These are phyloP conservation scores for Ceratobasidium sp. DNA, from an alignment of 1,284 basidiomycete genomes.

Conservation along the genomic window DNA sequence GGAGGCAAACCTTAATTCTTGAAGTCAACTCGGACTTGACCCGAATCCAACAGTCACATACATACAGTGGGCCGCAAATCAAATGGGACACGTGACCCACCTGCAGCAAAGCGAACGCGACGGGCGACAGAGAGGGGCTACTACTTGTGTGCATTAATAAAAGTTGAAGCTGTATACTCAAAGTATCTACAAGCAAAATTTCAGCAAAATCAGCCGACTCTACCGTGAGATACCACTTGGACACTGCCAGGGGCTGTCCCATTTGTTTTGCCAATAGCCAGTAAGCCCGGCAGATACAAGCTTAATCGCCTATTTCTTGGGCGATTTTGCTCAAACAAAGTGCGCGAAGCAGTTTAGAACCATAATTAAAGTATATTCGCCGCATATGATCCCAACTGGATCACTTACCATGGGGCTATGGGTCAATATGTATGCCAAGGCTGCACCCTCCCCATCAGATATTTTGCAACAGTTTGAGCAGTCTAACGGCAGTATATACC, in stretches of 20 bases:
- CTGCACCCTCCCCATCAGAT: not conserved
- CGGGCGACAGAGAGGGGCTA: not conserved
- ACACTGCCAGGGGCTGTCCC: no score
- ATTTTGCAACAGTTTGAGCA: not conserved
- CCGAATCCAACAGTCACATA: no score
- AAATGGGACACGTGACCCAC: constrained; percentile 9
- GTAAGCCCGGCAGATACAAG: not conserved
- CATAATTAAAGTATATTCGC: not conserved
- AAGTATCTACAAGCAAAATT: not conserved
- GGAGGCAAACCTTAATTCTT: no score
- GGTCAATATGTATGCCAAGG: not conserved
- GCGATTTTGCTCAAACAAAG: constrained; percentile 1
- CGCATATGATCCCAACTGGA: not conserved
- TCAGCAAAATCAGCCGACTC: not conserved
- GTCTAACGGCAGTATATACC: not conserved
- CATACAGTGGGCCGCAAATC: constrained; percentile 21
- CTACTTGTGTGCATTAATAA: not conserved
- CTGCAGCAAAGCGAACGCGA: not conserved
- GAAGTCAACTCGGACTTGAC: no score
- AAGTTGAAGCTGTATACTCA: not conserved
- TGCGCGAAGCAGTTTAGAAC: not conserved
- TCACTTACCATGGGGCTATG: not conserved
- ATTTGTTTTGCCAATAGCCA: no score
- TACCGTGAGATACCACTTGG: not conserved
- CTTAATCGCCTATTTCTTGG: not conserved